Evolutionary conservation across 106 monocot species (phyloP), one percentile per base, ranked within the genome.

Genomic region (Acorus calamus): DNA sequence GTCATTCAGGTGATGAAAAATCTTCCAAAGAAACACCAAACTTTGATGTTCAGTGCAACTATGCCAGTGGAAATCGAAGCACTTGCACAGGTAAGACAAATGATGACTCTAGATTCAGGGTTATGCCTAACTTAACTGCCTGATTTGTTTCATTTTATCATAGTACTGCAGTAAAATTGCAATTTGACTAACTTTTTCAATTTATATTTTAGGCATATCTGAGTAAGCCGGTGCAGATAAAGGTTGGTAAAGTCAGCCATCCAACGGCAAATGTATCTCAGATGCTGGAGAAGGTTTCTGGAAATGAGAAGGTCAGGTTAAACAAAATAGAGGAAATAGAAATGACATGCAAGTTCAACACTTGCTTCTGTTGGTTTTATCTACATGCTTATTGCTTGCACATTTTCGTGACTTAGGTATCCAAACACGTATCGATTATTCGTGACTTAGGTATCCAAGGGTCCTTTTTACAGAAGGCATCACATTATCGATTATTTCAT

Each of bases 181-280:
- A 28, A 28, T 28, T 28, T 28, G 28, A 28, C 28, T 28, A 28
- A 12, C 2, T 9, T 61, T 4, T 50, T 50, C 69, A 43, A 53
- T 64, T 28, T 28, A 42, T 46, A 46, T 70, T 69, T 49, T 50
- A 84, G 84, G 84, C 79, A 63, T 84, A 84, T 54, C 67, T 84
- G 43, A 66, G 50, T 54, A 50, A 77, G 2, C 84, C 84, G 45
- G 79, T 84, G 11, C 76, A 76, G 69, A 61, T 83, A 6, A 83
- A 84, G 69, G 79, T 84, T 57, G 84, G 79, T 53, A 84, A 79
- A 84, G 76, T 80, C 44, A 79, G 84, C 55, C 79, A 69, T 61
- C 84, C 84, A 47, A 76, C 79, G 42, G 79, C 78, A 72, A 83
- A 78, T 79, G 83, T 80, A 44, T 76, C 84, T 62, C 84, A 84